These are phyloP conservation scores for Phytophthora vignae DNA, from an alignment of 352 stramenopile genomes.

Conservation along the genomic window DNA sequence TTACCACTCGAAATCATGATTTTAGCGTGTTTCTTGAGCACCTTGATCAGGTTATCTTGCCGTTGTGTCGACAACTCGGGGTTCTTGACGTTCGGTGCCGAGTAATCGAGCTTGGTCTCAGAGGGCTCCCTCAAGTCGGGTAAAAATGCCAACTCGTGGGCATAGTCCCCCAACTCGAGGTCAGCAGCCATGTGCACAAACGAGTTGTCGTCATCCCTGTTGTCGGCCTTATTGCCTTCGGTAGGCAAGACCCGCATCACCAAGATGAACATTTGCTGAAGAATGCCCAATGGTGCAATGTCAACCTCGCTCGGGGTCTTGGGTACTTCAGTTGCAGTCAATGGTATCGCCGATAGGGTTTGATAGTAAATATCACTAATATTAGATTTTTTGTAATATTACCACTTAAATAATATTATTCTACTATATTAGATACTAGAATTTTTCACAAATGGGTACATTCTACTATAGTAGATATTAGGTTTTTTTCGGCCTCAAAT, in stretches of 20 bases:
- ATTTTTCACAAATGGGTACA: too few relatives aligned
- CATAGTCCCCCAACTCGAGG: not conserved
- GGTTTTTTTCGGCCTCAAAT: too few relatives aligned
- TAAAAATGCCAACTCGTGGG: not conserved
- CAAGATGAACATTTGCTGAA: not conserved
- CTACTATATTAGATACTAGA: too few relatives aligned
- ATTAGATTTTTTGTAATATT: too few relatives aligned
- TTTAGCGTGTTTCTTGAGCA: not conserved
- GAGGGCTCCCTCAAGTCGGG: not conserved
- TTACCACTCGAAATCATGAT: conserved; percentile 17
- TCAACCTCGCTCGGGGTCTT: too few relatives aligned
- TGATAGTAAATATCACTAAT: too few relatives aligned
- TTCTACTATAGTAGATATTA: too few relatives aligned
- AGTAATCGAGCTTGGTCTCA: not conserved
- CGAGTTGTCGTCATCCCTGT: not conserved
- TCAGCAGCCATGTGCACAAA: not conserved
- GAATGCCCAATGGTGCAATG: not conserved
- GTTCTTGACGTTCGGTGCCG: not conserved
- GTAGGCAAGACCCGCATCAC: not conserved
- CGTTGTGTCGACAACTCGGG: not conserved
- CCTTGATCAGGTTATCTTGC: not conserved
- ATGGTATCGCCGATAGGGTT: too few relatives aligned
- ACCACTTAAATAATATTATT: too few relatives aligned
- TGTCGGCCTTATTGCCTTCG: not conserved
- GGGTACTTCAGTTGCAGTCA: too few relatives aligned